Evolutionary conservation across 805 yeast species (phyloP).

Genomic region (Blastobotrys attinorum): DNA sequence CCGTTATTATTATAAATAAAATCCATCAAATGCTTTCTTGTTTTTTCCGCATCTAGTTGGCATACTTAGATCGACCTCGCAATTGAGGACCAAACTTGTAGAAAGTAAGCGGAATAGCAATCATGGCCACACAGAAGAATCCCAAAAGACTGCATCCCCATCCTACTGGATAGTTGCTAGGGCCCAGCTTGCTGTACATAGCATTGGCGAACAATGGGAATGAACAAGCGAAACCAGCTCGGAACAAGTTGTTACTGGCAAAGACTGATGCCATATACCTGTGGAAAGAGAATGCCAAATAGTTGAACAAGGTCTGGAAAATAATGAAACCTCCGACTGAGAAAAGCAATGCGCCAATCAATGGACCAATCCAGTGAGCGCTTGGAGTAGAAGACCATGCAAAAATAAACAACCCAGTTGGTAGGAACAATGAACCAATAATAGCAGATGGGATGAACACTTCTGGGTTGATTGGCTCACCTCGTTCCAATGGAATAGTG

Average conservation of each 20-base stretch:
- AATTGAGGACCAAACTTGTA: conserved; percentile 39
- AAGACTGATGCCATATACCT: conserved; percentile 46
- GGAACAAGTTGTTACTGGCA: conserved; percentile 44
- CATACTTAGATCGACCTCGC: conserved; percentile 28
- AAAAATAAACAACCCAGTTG: conserved; percentile 38
- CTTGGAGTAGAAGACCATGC: conserved; percentile 35
- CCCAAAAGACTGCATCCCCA: conserved; percentile 44
- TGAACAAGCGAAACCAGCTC: conserved; percentile 42
- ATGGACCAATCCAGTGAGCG: conserved; percentile 43
- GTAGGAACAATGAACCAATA: conserved; percentile 35
- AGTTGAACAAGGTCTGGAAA: conserved; percentile 46
- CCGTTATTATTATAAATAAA: no score
- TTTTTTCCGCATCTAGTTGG: no score
- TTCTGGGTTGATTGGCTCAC: conserved; percentile 2
- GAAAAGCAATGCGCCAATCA: conserved; percentile 37
- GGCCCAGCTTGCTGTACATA: conserved; percentile 38
- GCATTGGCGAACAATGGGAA: conserved; percentile 53
- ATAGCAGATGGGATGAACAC: conserved; percentile 25
- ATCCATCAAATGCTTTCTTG: no score
- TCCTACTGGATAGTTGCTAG: conserved; percentile 41
- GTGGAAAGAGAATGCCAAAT: conserved; percentile 41
- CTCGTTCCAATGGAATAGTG: background rate
- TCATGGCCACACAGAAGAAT: conserved; percentile 34
- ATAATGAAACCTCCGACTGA: conserved; percentile 35
- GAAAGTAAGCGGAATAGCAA: conserved; percentile 49